Conservation (phyloP, 768 basidiomycete genomes). For the Psilocybe tampanensis region DNA sequence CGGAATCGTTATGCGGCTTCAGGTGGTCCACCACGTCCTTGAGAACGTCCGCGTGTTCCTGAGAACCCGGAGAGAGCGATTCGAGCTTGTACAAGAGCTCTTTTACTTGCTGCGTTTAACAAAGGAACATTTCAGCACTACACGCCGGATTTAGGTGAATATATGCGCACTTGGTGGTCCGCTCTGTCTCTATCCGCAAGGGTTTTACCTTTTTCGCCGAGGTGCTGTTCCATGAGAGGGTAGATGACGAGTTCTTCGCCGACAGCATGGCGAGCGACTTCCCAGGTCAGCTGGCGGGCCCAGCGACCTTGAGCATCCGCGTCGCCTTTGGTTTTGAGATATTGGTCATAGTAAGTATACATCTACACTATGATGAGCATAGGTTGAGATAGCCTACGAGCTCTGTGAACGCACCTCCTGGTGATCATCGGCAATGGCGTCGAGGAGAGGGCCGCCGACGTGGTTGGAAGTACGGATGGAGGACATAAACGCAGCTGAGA, state of each 20-base stretch:
- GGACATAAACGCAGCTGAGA: not conserved
- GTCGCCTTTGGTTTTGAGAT: conserved; percentile 42
- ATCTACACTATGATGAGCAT: conserved; percentile 41
- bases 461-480: conserved; percentile 5
- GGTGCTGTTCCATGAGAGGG: conserved; percentile 59
- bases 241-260: conserved; percentile 69
- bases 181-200: conserved; percentile 57
- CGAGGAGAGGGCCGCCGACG: conserved; percentile 15
- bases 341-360: conserved; percentile 57
- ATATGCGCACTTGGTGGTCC: conserved; percentile 51
- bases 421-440: conserved; percentile 22
- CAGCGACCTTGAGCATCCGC: conserved; percentile 51
- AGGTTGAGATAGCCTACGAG: not conserved
- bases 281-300: conserved; percentile 60
- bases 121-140: not conserved
- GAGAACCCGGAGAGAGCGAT: conserved; percentile 40
- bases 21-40: conserved; percentile 49
- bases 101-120: conserved; percentile 31
- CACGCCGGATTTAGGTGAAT: not conserved
- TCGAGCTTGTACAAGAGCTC: conserved; percentile 49
- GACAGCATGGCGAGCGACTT: conserved; percentile 61
- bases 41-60: conserved; percentile 44
- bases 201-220: conserved; percentile 50
- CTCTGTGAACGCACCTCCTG: conserved; percentile 15
- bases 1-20: conserved; percentile 55